Evolutionary conservation across 768 basidiomycete species (phyloP).

Genomic region (Suillus hirtellus): DNA sequence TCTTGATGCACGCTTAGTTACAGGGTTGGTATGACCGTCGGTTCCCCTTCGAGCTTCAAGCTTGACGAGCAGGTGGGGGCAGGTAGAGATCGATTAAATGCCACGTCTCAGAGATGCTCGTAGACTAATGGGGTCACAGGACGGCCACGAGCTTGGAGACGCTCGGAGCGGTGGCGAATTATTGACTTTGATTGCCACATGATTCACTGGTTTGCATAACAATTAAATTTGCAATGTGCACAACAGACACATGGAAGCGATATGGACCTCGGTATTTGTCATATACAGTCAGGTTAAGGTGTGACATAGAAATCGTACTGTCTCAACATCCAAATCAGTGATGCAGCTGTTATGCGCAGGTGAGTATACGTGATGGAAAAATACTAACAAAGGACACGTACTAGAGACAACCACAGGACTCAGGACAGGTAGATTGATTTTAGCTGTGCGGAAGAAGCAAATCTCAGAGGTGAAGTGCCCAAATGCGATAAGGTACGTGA

Average conservation of each 20-base stretch:
- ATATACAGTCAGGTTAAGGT: slow-evolving; percentile 19
- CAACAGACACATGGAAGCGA: not conserved
- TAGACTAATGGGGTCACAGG: not conserved
- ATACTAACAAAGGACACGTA: slow-evolving; percentile 41
- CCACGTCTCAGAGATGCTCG: not conserved
- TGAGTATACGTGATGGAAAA: slow-evolving; percentile 10
- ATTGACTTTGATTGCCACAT: not conserved
- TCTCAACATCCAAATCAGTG: slow-evolving; percentile 82
- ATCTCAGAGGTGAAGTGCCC: slow-evolving; percentile 87
- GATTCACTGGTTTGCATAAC: not conserved
- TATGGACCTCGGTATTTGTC: not conserved
- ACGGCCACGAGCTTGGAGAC: not conserved
- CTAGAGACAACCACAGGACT: slow-evolving; percentile 85
- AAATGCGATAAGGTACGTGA: slow-evolving; percentile 89
- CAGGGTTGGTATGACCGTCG: not conserved
- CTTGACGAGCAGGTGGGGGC: not conserved
- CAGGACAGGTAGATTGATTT: slow-evolving; percentile 56
- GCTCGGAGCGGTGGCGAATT: not conserved
- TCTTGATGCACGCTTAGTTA: not conserved
- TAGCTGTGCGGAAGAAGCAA: slow-evolving; percentile 78
- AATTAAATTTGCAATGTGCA: not conserved
- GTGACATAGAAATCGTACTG: slow-evolving; percentile 82
- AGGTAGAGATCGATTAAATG: not conserved
- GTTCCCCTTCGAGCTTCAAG: not conserved
- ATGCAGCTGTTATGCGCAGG: slow-evolving; percentile 46